Base-by-base conservation (phyloP, 2,329 filamentous ascomycete species). In the Aspergillus pseudoterreus region DNA sequence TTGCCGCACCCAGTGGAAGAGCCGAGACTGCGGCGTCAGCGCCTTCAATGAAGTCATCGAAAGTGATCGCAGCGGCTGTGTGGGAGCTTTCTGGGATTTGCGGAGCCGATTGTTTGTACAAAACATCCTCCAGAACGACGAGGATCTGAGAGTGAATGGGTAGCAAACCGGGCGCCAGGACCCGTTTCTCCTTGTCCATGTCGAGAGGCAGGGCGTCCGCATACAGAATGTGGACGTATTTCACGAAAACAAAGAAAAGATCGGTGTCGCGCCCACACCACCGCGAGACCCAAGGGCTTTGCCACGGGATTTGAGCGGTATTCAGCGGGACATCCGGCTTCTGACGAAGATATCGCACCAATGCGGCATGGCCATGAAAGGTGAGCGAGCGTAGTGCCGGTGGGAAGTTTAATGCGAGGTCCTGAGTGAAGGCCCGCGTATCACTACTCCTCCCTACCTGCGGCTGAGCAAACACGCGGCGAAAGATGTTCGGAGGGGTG, bases 251-350 rank as follows among this genome's bases (percentile, higher is more conserved):
- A 72, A 92, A 96, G 66, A 96, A 90, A 32, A 96, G 76, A 64
- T 96, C 92, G 4, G 88, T 95, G 61, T 96, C 91, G 2, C 85
- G 83, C 12, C 92, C 92, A 55, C 84, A 86, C 92, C 92, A 96
- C 54, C 90, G 83, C 36, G 87, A 83, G 6, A 89, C 77, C 92
- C 92, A 96, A 1, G 85, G 84, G 1, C 90, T 89, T 62, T 87
- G 84, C 91, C 92, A 96, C 41, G 85, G 78, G n/a, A 95, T 85
- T 57, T 86, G 83, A 27, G 83, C 79, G 4, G 87, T 83, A 27
- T 85, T 81, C 36, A 91, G 67, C 1, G 90, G 86, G 48, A 86
- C 75, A 8, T 85, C 80, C 1, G 84, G 80, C 56, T 83, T 82
- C 55, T 84, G 86, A 42, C 81, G 79, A 30, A 96, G 76, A 61